Evolutionary conservation across 768 basidiomycete species (phyloP).

Genomic region (Crassisporium funariophilum): DNA sequence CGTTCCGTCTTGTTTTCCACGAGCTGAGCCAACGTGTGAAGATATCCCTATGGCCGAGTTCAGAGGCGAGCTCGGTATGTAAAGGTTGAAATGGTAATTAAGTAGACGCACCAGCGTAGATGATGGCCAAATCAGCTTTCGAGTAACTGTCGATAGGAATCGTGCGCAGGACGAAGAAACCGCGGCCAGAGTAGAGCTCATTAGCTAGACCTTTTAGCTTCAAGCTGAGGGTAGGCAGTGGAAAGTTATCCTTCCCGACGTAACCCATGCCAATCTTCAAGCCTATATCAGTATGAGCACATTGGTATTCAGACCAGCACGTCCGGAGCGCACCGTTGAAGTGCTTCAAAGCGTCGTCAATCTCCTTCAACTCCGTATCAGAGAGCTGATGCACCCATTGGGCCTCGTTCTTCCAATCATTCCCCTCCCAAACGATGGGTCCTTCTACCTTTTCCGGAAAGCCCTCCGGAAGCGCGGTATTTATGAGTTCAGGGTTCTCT

Average conservation of each 20-base stretch:
- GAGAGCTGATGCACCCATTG: conserved; percentile 42
- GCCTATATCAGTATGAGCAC: conserved; percentile 19
- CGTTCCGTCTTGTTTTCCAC: conserved; percentile 24
- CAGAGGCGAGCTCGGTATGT: too few species aligned
- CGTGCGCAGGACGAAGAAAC: conserved; percentile 49
- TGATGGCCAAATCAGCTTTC: conserved; percentile 39
- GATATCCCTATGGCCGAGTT: too few species aligned
- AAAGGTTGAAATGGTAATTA: too few species aligned
- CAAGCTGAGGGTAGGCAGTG: conserved; percentile 42
- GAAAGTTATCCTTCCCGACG: conserved; percentile 40
- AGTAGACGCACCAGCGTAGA: conserved; percentile 41
- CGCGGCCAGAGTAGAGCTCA: conserved; percentile 46
- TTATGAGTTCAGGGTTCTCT: conserved; percentile 33
- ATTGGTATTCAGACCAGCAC: not conserved
- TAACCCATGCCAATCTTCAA: conserved; percentile 29
- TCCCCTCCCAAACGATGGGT: conserved; percentile 45
- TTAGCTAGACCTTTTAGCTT: conserved; percentile 35
- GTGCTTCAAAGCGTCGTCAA: conserved; percentile 36
- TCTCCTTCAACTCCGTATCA: conserved; percentile 34
- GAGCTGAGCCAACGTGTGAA: conserved; percentile 18
- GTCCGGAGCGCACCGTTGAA: conserved; percentile 27
- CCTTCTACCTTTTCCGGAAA: conserved; percentile 38
- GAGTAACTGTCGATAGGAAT: conserved; percentile 46
- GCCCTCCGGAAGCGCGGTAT: conserved; percentile 32
- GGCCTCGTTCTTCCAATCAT: conserved; percentile 41